These are phyloP conservation scores for Lenwebbia sp. DNA, from an alignment of 345 rosid genomes.

Conservation along the genomic window DNA sequence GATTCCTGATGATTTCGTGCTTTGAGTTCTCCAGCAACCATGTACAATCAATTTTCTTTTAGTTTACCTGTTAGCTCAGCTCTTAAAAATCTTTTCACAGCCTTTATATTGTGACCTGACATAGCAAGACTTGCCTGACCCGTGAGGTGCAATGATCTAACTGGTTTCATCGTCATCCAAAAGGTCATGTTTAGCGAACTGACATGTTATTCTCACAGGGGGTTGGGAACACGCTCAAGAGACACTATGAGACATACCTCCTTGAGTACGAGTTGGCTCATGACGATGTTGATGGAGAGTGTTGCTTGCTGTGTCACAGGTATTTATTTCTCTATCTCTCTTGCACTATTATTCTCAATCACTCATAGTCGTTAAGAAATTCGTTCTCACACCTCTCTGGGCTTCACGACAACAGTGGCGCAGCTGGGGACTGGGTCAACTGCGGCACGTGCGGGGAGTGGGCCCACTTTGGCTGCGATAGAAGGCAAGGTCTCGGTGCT, in stretches of 20 bases:
- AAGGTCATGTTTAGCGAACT: background rate
- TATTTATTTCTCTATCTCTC: background rate
- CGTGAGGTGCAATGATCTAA: background rate
- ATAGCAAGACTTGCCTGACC: background rate
- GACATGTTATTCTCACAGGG: constrained; percentile 18
- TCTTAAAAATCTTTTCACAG: background rate
- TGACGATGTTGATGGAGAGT: constrained; percentile 48
- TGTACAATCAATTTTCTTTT: background rate
- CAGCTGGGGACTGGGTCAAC: constrained; percentile 55
- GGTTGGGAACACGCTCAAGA: constrained; percentile 42
- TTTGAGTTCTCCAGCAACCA: background rate
- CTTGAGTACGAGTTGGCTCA: constrained; percentile 45
- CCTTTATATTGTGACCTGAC: background rate
- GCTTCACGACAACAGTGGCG: constrained; percentile 17
- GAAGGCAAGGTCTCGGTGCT: constrained; percentile 51
- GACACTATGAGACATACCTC: constrained; percentile 48
- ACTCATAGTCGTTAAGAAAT: background rate
- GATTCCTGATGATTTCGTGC: background rate
- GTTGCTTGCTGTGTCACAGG: constrained; percentile 51
- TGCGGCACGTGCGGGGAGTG: constrained; percentile 46
- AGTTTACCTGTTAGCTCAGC: background rate
- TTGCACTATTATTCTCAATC: background rate
- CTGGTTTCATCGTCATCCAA: background rate
- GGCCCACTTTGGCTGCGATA: constrained; percentile 52
- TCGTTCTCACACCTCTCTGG: background rate